These are phyloP conservation scores for Yamadazyma akitaensis DNA, from an alignment of 805 yeast species.

Conservation along the genomic window DNA sequence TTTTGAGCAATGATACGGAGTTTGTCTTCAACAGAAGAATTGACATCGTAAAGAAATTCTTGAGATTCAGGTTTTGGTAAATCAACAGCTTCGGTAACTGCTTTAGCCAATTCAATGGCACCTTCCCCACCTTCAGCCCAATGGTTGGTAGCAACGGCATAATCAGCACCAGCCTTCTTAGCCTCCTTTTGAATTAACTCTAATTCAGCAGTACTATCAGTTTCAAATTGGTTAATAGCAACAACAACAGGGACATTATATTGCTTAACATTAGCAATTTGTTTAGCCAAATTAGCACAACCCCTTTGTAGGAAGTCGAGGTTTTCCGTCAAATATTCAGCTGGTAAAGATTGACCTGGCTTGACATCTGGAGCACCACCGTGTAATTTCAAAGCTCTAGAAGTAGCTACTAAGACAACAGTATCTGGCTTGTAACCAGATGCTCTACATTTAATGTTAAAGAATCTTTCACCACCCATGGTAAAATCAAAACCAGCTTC, in stretches of 20 bases:
- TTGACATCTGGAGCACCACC: constrained; percentile 98
- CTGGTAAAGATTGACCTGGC: constrained; percentile 86
- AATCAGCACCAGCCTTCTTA: constrained; percentile 85
- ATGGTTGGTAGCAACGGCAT: constrained; percentile 87
- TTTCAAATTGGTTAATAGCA: constrained; percentile 83
- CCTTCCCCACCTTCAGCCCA: constrained; percentile 97
- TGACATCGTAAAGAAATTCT: constrained; percentile 63
- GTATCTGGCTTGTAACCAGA: constrained; percentile 86
- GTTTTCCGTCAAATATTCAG: constrained; percentile 76
- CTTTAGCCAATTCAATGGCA: constrained; percentile 77
- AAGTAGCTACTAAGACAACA: constrained; percentile 92
- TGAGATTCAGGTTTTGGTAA: constrained; percentile 39
- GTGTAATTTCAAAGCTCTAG: constrained; percentile 92
- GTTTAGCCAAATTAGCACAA: constrained; percentile 85
- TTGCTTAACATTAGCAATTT: constrained; percentile 76
- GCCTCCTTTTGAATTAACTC: constrained; percentile 78
- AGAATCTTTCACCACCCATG: constrained; percentile 98
- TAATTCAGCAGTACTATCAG: constrained; percentile 80
- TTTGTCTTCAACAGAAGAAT: constrained; percentile 75
- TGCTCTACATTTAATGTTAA: constrained; percentile 92
- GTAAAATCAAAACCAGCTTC: constrained; percentile 99
- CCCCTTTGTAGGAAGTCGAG: constrained; percentile 75
- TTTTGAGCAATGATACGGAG: constrained; percentile 72
- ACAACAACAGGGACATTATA: constrained; percentile 93
- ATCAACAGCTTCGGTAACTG: constrained; percentile 70